phyloP scores from a whole-genome alignment of 305 asterid genomes.

The Solanum hybrid region DNA sequence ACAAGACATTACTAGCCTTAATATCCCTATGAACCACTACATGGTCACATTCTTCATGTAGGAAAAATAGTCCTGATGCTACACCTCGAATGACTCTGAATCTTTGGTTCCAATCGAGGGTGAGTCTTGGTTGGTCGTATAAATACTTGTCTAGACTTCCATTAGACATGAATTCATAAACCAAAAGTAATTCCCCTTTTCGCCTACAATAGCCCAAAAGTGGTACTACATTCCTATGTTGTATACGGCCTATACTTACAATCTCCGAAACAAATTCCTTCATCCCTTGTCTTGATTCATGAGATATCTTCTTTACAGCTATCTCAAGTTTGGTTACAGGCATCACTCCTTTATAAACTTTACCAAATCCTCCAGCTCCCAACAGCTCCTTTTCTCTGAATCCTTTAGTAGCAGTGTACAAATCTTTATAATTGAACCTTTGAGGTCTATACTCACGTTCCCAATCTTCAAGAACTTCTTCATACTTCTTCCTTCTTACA shows the following conservation, averaged over 20 bases:
- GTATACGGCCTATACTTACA: conserved; percentile 48
- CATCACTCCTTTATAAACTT: conserved; percentile 49
- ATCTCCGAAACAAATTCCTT: conserved; percentile 54
- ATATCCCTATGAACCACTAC: conserved; percentile 25
- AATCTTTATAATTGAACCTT: conserved; percentile 45
- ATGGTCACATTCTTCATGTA: conserved; percentile 33
- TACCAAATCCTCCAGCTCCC: conserved; percentile 64
- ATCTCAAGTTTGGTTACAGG: conserved; percentile 24
- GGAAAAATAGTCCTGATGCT: conserved; percentile 19
- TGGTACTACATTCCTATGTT: conserved; percentile 55
- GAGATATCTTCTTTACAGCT: conserved; percentile 54
- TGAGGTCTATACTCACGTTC: conserved; percentile 42
- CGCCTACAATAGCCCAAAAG: conserved; percentile 58
- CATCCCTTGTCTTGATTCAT: conserved; percentile 58
- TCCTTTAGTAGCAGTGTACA: conserved; percentile 53
- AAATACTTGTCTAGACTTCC: conserved; percentile 51
- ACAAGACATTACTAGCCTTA: conserved; percentile 26
- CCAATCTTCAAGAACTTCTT: conserved; percentile 48
- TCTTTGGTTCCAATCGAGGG: conserved; percentile 44
- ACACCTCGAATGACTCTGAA: conserved; percentile 22
- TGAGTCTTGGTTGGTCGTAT: conserved; percentile 19
- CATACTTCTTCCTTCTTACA: conserved; percentile 13
- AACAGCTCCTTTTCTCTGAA: conserved; percentile 41
- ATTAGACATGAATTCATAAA: conserved; percentile 57
- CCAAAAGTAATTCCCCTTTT: conserved; percentile 44